Base-by-base conservation (phyloP, 2,329 filamentous ascomycete genomes). In the Aspergillus fumigatiaffinis region DNA sequence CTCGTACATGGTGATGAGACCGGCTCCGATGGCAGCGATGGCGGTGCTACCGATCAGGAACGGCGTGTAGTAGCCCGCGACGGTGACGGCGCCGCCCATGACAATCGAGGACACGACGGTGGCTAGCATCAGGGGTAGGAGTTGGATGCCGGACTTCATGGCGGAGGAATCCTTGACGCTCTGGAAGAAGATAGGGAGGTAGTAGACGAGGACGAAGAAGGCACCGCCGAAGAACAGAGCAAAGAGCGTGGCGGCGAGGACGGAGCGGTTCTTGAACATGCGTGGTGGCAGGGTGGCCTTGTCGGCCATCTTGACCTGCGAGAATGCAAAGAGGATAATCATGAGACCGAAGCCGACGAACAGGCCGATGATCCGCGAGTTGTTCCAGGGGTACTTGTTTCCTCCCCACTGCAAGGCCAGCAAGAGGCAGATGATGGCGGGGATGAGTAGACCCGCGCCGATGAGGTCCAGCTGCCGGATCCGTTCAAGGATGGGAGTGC, bases 271-370 rank as follows among this genome's bases (percentile, higher is more conserved):
- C 51, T 71, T 77, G 60, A 83, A 75, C 46, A 84, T 74, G 10
- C 77, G 71, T 41, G 79, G 79, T 14, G 81, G 82, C 10, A 84
- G 67, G 5, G 79, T 80, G 1, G 77, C 82, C 50, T 74, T 73
- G 26, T 83, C 80, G 17, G 77, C 74, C 60, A 79, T 73, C 67
- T 75, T 80, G 75, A 52, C 82, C 69, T 52, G 66, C 75, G 42
- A 80, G 61, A 59, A 26, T 14, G 58, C 5, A 35, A 87, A 87
- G 28, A 79, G 58, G 42, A 70, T 58, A 8, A 67, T 64, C 12
- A 76, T 55, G 23, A 76, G 23, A 0, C 67, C 61, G 4, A 61
- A 63, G 4, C 63, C 25, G 6, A 67, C 46, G 6, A 69, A 66
- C 1, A 68, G 50, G 3, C 56, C 62, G 10, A 69, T 66, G 7